A percentile compares a stretch with the other conserved stretches of the same genome.
phyloP scores from a whole-genome alignment of 2,329 filamentous ascomycete species.

The Raffaelea albimanens region DNA sequence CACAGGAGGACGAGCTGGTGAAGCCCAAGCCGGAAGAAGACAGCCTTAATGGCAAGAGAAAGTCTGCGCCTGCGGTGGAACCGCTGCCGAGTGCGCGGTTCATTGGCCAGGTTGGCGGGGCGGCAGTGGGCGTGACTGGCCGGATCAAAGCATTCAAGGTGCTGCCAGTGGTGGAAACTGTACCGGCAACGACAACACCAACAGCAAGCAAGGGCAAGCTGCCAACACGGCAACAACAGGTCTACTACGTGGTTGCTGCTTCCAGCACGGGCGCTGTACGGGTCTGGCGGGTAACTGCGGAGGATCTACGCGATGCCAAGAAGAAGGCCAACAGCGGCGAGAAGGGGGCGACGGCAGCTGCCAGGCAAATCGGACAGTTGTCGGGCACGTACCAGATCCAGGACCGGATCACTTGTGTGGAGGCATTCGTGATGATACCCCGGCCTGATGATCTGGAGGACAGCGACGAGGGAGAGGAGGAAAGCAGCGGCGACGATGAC shows the following conservation, averaged over 20 bases:
- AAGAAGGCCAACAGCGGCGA: neutral
- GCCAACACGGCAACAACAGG: constrained; percentile 2
- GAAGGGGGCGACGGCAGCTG: constrained; percentile 9
- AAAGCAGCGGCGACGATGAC: constrained; percentile 26
- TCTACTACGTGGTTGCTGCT: constrained; percentile 56
- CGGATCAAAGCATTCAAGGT: constrained; percentile 86
- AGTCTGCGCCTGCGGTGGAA: constrained; percentile 14
- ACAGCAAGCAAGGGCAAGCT: constrained; percentile 12
- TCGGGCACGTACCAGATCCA: constrained; percentile 75
- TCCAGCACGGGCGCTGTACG: constrained; percentile 82
- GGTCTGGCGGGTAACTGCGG: constrained; percentile 55
- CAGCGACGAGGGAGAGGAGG: constrained; percentile 30
- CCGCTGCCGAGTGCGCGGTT: constrained; percentile 50
- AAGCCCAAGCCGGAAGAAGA: constrained; percentile 10
- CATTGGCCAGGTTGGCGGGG: constrained; percentile 71
- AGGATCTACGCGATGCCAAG: constrained; percentile 24
- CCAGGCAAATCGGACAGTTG: constrained; percentile 47
- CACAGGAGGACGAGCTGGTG: constrained; percentile 39
- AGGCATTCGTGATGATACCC: constrained; percentile 75
- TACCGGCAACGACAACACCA: constrained; percentile 22
- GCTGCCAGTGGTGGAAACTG: constrained; percentile 30
- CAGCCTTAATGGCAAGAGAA: neutral
- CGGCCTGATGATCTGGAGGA: constrained; percentile 51
- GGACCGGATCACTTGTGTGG: constrained; percentile 82
- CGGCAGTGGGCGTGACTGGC: constrained; percentile 52